A percentile compares a stretch with the other conserved stretches of the same genome.
Evolutionary conservation across 2,329 filamentous ascomycete species (phyloP).

Genomic region (Karstenula rhodostoma): DNA sequence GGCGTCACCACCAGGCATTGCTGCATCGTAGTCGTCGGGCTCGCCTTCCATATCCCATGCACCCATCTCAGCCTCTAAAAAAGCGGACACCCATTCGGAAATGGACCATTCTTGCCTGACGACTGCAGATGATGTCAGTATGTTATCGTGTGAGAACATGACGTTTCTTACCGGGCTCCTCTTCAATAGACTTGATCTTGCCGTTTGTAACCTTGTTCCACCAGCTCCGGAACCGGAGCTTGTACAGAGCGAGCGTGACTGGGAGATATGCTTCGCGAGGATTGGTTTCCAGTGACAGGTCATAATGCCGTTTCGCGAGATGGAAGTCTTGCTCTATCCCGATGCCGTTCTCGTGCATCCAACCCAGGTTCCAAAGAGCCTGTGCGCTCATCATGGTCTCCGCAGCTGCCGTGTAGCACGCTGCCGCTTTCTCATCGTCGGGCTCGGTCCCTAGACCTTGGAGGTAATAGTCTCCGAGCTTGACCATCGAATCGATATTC

Average conservation of each 20-base stretch:
- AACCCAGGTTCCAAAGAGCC: conserved; percentile 95
- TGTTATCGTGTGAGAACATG: neutral
- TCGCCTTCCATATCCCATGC: conserved; percentile 65
- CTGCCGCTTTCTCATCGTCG: conserved; percentile 85
- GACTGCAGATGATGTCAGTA: conserved; percentile 56
- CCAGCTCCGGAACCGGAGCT: conserved; percentile 83
- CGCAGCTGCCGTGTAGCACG: conserved; percentile 90
- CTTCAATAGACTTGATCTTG: conserved; percentile 89
- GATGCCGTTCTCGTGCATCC: conserved; percentile 99
- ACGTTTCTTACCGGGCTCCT: conserved; percentile 75
- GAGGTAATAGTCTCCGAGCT: conserved; percentile 98
- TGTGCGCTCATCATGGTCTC: conserved; percentile 93
- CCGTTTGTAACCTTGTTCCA: conserved; percentile 95
- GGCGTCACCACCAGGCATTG: conserved; percentile 59
- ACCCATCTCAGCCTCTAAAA: conserved; percentile 69
- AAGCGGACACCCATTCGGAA: conserved; percentile 85
- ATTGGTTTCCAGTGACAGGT: conserved; percentile 89
- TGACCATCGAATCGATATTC: conserved; percentile 93
- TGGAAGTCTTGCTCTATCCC: conserved; percentile 95
- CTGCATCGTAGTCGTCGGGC: conserved; percentile 54
- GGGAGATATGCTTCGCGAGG: conserved; percentile 87
- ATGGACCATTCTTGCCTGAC: conserved; percentile 78
- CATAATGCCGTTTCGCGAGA: conserved; percentile 94
- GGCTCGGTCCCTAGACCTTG: conserved; percentile 74
- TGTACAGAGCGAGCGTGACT: conserved; percentile 86